Base-by-base conservation (phyloP, 2,329 filamentous ascomycete genomes). In the Kalmusia sp. region DNA sequence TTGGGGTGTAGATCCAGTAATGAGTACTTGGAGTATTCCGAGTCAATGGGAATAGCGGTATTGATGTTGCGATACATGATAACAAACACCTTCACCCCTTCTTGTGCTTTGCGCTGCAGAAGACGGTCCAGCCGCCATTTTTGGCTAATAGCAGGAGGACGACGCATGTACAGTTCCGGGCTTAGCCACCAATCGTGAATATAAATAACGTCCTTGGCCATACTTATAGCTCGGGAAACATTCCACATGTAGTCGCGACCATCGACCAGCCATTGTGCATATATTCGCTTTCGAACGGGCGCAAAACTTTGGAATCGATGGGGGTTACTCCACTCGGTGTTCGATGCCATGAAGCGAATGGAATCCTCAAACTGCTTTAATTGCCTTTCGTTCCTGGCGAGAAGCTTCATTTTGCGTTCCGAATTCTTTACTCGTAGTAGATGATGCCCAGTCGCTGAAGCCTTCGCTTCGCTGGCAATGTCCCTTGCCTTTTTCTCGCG, bases 111-210 rank as follows among this genome's bases (percentile, higher is more conserved):
- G 62, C 88, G 87, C 73, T 96, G 91, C n/a, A 99, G 82, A 9
- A 99, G 82, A 66, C 95, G 85, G 75, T 99, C 95, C 6, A 99
- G 83, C 48, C 95, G 87, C 95, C 95, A 99, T 76, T 97, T 97
- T 73, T 98, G 93, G 70, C 93, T 97, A 76, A 98, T 97, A 39
- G 91, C 92, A 21, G 95, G 90, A 48, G 95, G 95, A 52, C 95
- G 85, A 55, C 95, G 86, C 87, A 98, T 88, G 77, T 99, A 99
- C 38, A 99, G 79, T 75, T 99, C 93, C 1, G 95, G 95, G 64
- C 91, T 97, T 34, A 99, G 79, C 95, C 95, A 99, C 95, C 95
- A 99, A 74, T 98, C 95, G 72, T 99, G 95, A 58, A 99, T 98
- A 75, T 98, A 98, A 64, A 99, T 93, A 57, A 98, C 93, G 77